Conservation (phyloP, 1,284 basidiomycete genomes). For the Cryptococcus sp. region DNA sequence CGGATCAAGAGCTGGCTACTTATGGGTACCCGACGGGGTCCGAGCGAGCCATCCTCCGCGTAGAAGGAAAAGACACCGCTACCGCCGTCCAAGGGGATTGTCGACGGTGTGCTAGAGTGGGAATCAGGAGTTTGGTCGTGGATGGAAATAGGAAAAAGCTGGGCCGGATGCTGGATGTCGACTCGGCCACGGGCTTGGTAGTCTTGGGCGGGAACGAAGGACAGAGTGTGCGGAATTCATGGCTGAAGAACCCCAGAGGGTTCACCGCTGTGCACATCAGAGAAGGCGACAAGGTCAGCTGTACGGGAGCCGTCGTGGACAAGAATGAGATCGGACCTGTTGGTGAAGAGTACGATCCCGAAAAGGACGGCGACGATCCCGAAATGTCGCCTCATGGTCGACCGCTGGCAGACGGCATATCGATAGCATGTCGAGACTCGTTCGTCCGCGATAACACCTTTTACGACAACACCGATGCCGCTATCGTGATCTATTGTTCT, state of each 20-base stretch:
- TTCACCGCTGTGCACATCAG: constrained; percentile 53
- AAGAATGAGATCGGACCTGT: constrained; percentile 52
- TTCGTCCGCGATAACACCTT: constrained; percentile 49
- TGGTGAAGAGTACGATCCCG: constrained; percentile 52
- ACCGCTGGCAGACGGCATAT: constrained; percentile 52
- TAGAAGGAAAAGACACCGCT: constrained; percentile 40
- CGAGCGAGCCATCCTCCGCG: constrained; percentile 51
- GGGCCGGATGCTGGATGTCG: constrained; percentile 38
- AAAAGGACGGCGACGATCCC: constrained; percentile 51
- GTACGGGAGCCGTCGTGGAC: constrained; percentile 47
- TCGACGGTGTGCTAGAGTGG: constrained; percentile 51
- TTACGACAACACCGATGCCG: constrained; percentile 51
- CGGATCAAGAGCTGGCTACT: constrained; percentile 56
- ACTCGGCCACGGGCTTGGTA: constrained; percentile 40
- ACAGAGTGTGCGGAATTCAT: constrained; percentile 42
- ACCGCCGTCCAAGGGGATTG: constrained; percentile 54
- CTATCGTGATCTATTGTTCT: constrained; percentile 55
- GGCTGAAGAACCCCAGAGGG: constrained; percentile 48
- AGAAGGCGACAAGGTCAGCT: constrained; percentile 52
- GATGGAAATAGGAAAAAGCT: constrained; percentile 48
- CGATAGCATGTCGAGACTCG: constrained; percentile 50
- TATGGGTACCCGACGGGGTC: constrained; percentile 54
- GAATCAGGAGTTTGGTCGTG: constrained; percentile 46
- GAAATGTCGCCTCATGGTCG: constrained; percentile 49
- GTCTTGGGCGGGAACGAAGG: constrained; percentile 53